Evolutionary conservation across 805 yeast genomes (phyloP), one percentile per base, ranked within the genome.

Genomic region (Wickerhamomyces alni): DNA sequence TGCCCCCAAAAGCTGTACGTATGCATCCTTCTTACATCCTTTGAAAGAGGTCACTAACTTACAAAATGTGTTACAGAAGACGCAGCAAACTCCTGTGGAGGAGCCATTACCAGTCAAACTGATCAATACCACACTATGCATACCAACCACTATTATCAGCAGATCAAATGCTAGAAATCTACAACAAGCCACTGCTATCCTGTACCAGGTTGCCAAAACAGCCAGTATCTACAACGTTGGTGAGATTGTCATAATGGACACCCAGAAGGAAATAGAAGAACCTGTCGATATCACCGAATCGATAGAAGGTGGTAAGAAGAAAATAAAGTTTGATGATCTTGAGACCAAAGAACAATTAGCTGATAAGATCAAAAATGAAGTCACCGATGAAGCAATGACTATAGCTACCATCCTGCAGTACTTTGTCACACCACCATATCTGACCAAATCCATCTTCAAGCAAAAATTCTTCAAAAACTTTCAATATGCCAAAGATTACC

Each of bases 391-490:
- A 28, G 63, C 80, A 0, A 59, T 80, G 55, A 53, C 80, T 8
- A 69, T 87, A 39, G 88, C 91, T 1, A 67, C 80, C 1, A 65
- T 88, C 30, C 63, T 88, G 41, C 95, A 87, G 55, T 87, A 66
- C 55, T 86, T 86, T 53, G 77, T 87, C 13, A 87, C 96, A 0
- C 96, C 96, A 2, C 83, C 87, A 36, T 86, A 88, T 54, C 66
- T 88, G 32, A 74, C 80, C 16, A 80, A 80, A 44, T 61, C 80
- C 2, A 69, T 82, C 5, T 86, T 87, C 64, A 68, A 72, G 44
- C 63, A 69, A 18, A 62, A 67, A 48, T 54, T 65, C 44, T 42
- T 59, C 19, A 58, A 63, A 28, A 72, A 76, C 54, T 75, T 84
- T 56, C 69, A 69, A 39, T 70, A 75, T 45, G 96, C 95, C 0